These are phyloP conservation scores for Xylogone sp. DNA, from an alignment of 2,329 filamentous ascomycete genomes.

Conservation along the genomic window DNA sequence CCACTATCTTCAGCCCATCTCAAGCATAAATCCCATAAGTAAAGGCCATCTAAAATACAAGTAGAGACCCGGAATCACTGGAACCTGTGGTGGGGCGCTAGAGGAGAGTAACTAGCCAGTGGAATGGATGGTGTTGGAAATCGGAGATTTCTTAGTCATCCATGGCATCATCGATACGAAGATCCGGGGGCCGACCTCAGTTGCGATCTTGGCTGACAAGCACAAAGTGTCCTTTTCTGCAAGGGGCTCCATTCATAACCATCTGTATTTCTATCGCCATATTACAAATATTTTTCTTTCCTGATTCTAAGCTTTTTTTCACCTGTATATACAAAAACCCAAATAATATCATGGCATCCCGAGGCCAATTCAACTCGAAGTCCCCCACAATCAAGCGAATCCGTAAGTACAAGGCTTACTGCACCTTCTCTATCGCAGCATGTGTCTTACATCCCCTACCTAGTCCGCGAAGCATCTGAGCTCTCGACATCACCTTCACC, in stretches of 20 bases:
- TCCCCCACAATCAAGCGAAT: constrained; percentile 84
- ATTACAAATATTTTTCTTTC: background rate
- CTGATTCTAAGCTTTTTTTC: background rate
- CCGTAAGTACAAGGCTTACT: constrained; percentile 48
- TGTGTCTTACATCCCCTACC: constrained; percentile 6
- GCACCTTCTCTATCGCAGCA: constrained; percentile 8
- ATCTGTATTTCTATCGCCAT: too few species aligned
- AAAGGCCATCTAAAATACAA: background rate
- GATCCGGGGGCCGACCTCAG: background rate
- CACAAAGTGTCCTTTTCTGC: background rate
- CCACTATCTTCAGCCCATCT: background rate
- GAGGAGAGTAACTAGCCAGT: background rate
- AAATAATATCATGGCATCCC: background rate
- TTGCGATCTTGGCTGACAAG: background rate
- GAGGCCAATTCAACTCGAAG: constrained; percentile 58
- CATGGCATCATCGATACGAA: background rate
- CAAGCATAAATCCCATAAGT: background rate
- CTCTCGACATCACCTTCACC: constrained; percentile 74
- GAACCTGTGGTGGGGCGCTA: too few species aligned
- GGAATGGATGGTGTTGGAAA: background rate
- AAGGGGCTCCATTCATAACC: too few species aligned
- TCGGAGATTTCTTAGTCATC: background rate
- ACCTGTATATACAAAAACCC: background rate
- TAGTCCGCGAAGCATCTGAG: constrained; percentile 88
- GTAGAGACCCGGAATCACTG: background rate